These are phyloP conservation scores for Kitagawia praeruptora DNA, from an alignment of 129 eudicot species.

Conservation along the genomic window DNA sequence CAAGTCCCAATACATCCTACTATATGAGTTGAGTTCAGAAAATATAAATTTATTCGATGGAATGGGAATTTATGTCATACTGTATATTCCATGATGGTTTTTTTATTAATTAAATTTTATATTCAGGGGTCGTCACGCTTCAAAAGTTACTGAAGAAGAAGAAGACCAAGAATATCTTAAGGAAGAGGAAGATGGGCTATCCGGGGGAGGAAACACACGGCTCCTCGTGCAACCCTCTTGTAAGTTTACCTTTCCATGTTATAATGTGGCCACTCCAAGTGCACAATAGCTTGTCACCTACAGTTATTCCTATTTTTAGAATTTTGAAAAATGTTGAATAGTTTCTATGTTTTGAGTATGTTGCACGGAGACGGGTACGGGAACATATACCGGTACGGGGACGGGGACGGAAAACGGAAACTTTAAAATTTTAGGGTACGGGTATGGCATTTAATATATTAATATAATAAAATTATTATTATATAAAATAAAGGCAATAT, in stretches of 20 bases:
- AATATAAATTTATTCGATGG: neutral
- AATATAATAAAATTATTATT: too few relatives aligned
- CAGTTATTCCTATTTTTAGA: neutral
- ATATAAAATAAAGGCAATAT: too few relatives aligned
- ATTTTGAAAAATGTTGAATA: neutral
- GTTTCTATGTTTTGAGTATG: neutral
- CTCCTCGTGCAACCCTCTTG: slow-evolving; percentile 92
- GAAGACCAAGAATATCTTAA: slow-evolving; percentile 95
- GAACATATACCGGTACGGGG: too few relatives aligned
- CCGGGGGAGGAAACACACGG: slow-evolving; percentile 85
- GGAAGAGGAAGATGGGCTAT: slow-evolving; percentile 86
- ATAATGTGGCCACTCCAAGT: neutral
- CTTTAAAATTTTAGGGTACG: too few relatives aligned
- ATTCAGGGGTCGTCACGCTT: slow-evolving; percentile 96
- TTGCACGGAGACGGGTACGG: too few relatives aligned
- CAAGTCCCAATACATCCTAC: neutral
- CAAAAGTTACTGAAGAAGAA: slow-evolving; percentile 97
- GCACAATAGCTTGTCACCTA: neutral
- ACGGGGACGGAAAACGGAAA: too few relatives aligned
- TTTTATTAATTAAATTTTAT: neutral
- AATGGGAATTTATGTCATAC: neutral
- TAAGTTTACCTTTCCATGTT: slow-evolving; percentile 26
- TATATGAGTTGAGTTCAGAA: neutral
- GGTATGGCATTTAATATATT: too few relatives aligned
- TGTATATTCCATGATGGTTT: neutral